Evolutionary conservation across 257 asterid species (phyloP).

Genomic region (Mitragyna speciosa): DNA sequence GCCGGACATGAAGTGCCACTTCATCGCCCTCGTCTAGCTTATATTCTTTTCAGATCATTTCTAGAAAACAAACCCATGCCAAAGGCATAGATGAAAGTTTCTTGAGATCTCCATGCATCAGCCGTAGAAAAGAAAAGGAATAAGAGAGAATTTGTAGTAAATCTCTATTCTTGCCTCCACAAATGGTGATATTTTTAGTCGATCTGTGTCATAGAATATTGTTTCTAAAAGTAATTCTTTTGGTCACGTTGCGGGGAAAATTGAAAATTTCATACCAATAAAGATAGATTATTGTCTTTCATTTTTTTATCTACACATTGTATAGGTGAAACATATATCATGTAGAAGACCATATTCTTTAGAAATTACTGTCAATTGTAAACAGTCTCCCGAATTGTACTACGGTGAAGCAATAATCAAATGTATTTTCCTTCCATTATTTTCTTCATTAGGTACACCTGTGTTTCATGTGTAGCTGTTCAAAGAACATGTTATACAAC

Average conservation of each 20-base stretch:
- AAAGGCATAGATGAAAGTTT: constrained; percentile 1
- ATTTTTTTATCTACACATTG: not conserved
- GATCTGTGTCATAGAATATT: not conserved
- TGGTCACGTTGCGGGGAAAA: not conserved
- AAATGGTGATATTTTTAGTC: not conserved
- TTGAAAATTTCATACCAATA: not conserved
- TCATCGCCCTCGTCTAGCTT: constrained; percentile 95
- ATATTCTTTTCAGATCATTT: constrained; percentile 67
- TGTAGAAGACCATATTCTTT: not conserved
- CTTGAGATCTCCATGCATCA: not conserved
- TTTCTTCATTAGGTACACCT: not conserved
- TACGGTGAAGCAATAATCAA: not conserved
- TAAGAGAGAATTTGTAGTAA: constrained; percentile 6
- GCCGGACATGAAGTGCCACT: constrained; percentile 99
- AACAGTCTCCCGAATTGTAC: not conserved
- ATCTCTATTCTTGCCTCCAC: not conserved
- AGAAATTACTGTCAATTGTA: not conserved
- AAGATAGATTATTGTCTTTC: not conserved
- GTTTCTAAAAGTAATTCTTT: not conserved
- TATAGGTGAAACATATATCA: not conserved
- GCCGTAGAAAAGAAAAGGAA: constrained; percentile 4
- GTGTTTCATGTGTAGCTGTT: not conserved
- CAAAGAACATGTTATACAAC: not conserved
- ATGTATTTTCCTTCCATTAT: not conserved
- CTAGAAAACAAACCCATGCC: constrained; percentile 79